Conservation (phyloP, 2,329 filamentous ascomycete genomes). For the Aureobasidium sp. region DNA sequence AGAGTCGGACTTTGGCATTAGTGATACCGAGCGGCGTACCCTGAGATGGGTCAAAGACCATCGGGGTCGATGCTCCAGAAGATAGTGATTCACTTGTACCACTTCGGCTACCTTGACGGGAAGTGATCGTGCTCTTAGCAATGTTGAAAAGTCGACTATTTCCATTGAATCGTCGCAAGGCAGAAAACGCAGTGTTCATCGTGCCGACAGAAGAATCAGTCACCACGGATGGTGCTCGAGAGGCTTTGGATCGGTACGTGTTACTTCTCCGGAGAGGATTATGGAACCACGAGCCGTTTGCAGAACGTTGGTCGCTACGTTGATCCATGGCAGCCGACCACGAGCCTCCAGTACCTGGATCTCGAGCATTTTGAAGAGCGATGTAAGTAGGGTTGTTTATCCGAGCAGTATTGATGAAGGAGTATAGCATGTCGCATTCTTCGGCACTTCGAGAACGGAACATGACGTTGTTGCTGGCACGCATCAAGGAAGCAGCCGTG, state of each 20-base stretch:
- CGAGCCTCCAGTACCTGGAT: constrained; percentile 43
- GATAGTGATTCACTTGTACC: constrained; percentile 53
- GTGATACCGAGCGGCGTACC: constrained; percentile 56
- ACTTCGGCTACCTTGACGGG: constrained; percentile 47
- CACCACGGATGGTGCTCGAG: constrained; percentile 49
- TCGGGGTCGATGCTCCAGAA: constrained; percentile 37
- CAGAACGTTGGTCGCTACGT: constrained; percentile 39
- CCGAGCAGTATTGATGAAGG: constrained; percentile 77
- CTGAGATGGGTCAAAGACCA: constrained; percentile 26
- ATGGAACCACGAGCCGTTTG: constrained; percentile 43
- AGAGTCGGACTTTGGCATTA: constrained; percentile 80
- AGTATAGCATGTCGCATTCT: constrained; percentile 78
- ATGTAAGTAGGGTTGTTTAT: constrained; percentile 92
- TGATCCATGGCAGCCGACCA: constrained; percentile 48
- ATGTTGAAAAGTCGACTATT: constrained; percentile 75
- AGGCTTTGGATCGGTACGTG: constrained; percentile 49
- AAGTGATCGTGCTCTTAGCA: constrained; percentile 65
- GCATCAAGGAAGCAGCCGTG: constrained; percentile 63
- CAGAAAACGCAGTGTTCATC: constrained; percentile 71
- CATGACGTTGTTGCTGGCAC: constrained; percentile 70
- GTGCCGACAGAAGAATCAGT: constrained; percentile 71
- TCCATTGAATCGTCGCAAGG: constrained; percentile 64
- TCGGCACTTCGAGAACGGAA: constrained; percentile 72
- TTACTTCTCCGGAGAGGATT: constrained; percentile 48
- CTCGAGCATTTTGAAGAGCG: constrained; percentile 64